Evolutionary conservation across 2,329 filamentous ascomycete genomes (phyloP).

Genomic region (Ophiosphaerella korrae): DNA sequence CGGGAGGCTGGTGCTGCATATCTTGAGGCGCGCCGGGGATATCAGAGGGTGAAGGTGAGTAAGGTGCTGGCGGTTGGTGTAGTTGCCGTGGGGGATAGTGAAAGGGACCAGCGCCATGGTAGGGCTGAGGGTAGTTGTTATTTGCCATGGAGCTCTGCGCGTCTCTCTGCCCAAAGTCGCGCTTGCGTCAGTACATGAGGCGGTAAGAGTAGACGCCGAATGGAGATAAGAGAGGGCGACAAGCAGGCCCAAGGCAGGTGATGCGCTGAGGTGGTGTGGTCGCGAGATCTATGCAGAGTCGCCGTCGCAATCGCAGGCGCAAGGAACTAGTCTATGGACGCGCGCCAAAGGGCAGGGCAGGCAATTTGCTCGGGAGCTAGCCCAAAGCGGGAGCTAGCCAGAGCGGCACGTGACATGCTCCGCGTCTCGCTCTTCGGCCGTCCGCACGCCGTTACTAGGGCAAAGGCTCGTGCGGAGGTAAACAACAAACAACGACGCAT

Average conservation of each 20-base stretch:
- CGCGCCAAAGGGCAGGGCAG: too few relatives aligned
- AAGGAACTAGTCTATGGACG: slow-evolving; percentile 1
- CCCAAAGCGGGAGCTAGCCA: too few relatives aligned
- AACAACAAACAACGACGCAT: not conserved
- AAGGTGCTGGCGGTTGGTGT: slow-evolving; percentile 6
- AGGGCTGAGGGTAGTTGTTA: slow-evolving; percentile 34
- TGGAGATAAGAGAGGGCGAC: slow-evolving; percentile 7
- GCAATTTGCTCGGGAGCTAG: too few relatives aligned
- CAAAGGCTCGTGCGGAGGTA: slow-evolving; percentile 6
- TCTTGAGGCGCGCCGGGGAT: slow-evolving; percentile 13
- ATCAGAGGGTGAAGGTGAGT: slow-evolving; percentile 13
- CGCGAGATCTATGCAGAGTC: not conserved
- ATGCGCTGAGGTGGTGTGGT: slow-evolving; percentile 9
- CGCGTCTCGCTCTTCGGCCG: not conserved
- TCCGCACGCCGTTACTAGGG: slow-evolving; percentile 15
- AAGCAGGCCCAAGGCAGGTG: not conserved
- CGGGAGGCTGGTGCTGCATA: slow-evolving; percentile 15
- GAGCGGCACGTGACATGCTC: not conserved
- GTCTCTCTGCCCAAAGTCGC: slow-evolving; percentile 20
- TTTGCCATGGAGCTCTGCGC: slow-evolving; percentile 35
- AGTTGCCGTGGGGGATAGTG: slow-evolving; percentile 21
- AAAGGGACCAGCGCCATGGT: slow-evolving; percentile 28
- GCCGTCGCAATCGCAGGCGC: too few relatives aligned
- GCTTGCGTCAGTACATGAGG: slow-evolving; percentile 21
- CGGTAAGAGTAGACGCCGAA: not conserved